Evolutionary conservation across 2,329 filamentous ascomycete species (phyloP).

Genomic region (Pseudogymnoascus sp.): DNA sequence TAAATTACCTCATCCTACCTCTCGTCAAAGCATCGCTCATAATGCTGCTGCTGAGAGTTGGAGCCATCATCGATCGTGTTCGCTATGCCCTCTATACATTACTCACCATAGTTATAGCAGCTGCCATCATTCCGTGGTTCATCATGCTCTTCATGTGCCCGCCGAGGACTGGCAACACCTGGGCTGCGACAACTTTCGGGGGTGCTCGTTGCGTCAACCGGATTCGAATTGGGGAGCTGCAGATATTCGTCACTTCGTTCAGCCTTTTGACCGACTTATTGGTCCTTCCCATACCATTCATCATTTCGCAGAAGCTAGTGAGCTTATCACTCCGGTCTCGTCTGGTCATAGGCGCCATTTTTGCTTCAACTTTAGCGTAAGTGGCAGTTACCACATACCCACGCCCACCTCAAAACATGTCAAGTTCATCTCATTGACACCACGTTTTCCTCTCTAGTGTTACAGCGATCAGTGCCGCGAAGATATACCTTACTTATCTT

Average conservation of each 20-base stretch:
- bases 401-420: neutral
- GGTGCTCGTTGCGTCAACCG: neutral
- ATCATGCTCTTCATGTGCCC: constrained; percentile 1
- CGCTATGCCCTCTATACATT: neutral
- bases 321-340: neutral
- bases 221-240: neutral
- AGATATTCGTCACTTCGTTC: neutral
- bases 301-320: neutral
- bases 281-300: neutral
- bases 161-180: neutral
- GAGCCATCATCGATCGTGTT: neutral
- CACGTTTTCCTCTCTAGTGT: neutral
- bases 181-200: neutral
- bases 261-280: neutral
- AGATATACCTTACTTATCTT: neutral
- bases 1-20: neutral
- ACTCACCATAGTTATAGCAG: neutral
- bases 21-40: neutral
- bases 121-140: neutral
- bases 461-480: neutral
- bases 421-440: neutral
- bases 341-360: neutral
- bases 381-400: neutral
- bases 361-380: neutral
- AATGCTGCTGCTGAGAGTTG: neutral